Evolutionary conservation across 768 basidiomycete species (phyloP), one percentile per base, ranked within the genome.

Genomic region (Pisolithus sp.): DNA sequence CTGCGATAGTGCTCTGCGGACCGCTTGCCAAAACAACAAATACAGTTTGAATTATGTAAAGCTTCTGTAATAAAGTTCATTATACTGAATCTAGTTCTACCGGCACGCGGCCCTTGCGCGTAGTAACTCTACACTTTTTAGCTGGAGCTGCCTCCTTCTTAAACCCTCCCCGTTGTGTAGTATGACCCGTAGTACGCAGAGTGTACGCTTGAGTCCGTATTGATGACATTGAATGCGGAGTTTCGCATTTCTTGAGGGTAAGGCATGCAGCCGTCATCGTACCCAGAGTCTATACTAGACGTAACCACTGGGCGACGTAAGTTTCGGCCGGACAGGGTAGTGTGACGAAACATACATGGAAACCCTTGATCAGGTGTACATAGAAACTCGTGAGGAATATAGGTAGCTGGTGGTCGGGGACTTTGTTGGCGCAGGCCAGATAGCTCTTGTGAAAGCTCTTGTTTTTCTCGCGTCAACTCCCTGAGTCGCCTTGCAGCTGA

Each of bases 401-500:
- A 21, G 28, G n/a, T 8, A 2, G 23, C 15, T 46, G 44, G 15
- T 46, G 24, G n/a, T 15, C 44, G 24, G 44, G 12, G n/a, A 30
- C 9, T 23, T 20, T 20, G 44, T 46, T 30, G 44, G 24, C 21
- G 26, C 28, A 31, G 7, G 4, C 24, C 17, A 42, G 38, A 26
- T 36, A 50, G 12, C 12, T 41, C 44, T 18, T 31, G 44, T 15
- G 37, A 38, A 52, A 36, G 45, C 7, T 15, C 30, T 4, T 15
- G 26, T 7, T 34, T 42, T 31, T 51, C 53, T 9, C 15, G 44
- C 4, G 44, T 38, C 6, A 47, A 17, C 23, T 46, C 13, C 21
- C n/a, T 40, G 36, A 54, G 15, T 31, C 46, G 9, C 31, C 46
- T 30, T 31, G 51, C 45, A 34, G 53, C 53, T 54, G 5, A 20